phyloP scores from a whole-genome alignment of 805 yeast genomes.

The Metschnikowia continentalis region DNA sequence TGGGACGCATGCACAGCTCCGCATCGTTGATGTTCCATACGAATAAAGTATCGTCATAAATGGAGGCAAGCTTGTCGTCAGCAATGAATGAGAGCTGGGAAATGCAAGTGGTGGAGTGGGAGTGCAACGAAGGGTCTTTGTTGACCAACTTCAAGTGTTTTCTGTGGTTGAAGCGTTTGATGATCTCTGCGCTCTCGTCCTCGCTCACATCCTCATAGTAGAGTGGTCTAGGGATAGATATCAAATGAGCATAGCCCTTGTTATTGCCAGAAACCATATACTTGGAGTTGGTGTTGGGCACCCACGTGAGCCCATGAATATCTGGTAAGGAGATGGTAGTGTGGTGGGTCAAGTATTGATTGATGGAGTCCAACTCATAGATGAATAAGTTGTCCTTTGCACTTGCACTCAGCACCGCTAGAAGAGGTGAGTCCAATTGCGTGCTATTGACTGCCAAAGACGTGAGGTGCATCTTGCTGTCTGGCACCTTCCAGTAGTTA shows the following conservation, averaged over 20 bases:
- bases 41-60: conserved; percentile 67
- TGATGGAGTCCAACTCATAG: conserved; percentile 41
- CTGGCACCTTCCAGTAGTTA: conserved; percentile 45
- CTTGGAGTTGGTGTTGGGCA: conserved; percentile 33
- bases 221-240: conserved; percentile 51
- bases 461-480: conserved; percentile 41
- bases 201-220: conserved; percentile 16
- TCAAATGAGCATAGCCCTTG: conserved; percentile 69
- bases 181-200: conserved; percentile 60
- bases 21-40: conserved; percentile 68
- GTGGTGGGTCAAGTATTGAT: conserved; percentile 48
- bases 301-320: conserved; percentile 52
- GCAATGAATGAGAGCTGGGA: conserved; percentile 25
- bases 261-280: conserved; percentile 68
- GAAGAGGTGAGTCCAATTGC: conserved; percentile 26
- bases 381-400: conserved; percentile 45
- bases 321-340: conserved; percentile 57
- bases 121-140: conserved; percentile 19
- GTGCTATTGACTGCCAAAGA: conserved; percentile 32
- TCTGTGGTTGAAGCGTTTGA: conserved; percentile 74
- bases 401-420: conserved; percentile 53
- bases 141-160: conserved; percentile 48
- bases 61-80: conserved; percentile 49
- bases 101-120: conserved; percentile 23
- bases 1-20: conserved; percentile 36